Conservation (phyloP, 1,284 basidiomycete genomes). For the Pisolithus thermaeus region DNA sequence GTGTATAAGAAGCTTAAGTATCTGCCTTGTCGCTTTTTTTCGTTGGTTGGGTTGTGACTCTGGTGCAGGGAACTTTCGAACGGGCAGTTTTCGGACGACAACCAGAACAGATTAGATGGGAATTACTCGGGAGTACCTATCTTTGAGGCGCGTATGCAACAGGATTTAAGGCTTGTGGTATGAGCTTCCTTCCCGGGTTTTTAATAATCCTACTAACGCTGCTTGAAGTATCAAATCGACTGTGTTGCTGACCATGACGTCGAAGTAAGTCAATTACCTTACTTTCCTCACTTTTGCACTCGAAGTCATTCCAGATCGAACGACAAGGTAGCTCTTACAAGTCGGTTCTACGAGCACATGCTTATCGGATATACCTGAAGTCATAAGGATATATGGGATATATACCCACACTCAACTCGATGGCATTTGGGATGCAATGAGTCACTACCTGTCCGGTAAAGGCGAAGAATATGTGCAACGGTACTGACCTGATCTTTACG, state of each 20-base stretch:
- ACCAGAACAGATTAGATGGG: conserved; percentile 57
- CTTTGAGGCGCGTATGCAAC: conserved; percentile 64
- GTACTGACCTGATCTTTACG: conserved; percentile 20
- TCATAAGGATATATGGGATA: conserved; percentile 54
- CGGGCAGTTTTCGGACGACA: conserved; percentile 62
- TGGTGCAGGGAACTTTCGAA: conserved; percentile 51
- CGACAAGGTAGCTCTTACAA: conserved; percentile 41
- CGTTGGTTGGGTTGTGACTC: not conserved
- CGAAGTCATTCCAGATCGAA: conserved; percentile 36
- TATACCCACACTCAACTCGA: conserved; percentile 57
- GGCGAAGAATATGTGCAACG: conserved; percentile 49
- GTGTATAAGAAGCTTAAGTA: conserved; percentile 58
- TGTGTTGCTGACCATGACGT: conserved; percentile 47
- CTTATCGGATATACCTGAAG: conserved; percentile 25
- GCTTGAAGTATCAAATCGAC: conserved; percentile 56
- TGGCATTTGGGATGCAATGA: conserved; percentile 53
- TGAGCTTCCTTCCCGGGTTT: conserved; percentile 13
- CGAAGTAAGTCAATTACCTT: conserved; percentile 32
- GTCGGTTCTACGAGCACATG: not conserved
- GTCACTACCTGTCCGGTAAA: conserved; percentile 43
- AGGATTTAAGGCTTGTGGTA: conserved; percentile 57
- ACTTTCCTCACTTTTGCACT: not conserved
- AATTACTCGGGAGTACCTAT: conserved; percentile 45
- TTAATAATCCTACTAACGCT: not conserved
- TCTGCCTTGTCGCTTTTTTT: conserved; percentile 5